Evolutionary conservation across 1,139 yeast species (phyloP), one percentile per base, ranked within the genome.

Genomic region (Debaryomycetaceae sp.): DNA sequence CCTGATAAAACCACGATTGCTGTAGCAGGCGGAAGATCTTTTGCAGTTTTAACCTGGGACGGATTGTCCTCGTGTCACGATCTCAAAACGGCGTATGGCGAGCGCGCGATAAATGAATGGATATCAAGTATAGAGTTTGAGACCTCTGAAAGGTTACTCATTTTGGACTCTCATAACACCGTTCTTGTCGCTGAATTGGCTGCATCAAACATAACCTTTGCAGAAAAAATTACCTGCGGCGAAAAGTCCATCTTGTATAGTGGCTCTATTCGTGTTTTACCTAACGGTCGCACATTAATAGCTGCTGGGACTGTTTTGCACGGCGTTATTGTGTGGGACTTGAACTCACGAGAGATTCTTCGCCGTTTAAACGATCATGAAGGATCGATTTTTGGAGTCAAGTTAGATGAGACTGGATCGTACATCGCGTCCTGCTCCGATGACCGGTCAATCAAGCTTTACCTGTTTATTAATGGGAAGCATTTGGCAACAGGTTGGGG

Each of bases 231-330:
- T 21, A 62, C 70, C 14, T 74, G 80, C 42, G 68, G 68, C 13
- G 94, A 85, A 50, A 77, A 80, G 41, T 81, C 95, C 4, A 78
- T 90, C 25, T 62, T 90, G 25, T 90, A 90, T 47, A 81, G 95
- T 13, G 97, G 97, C 0, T 65, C 85, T 2, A 68, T 90, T 23
- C 63, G 66, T 32, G 68, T 73, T 1, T 36, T 62, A 5, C 48
- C 49, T n/a, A 29, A 31, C 14, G 58, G 54, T 7, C 54, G 55
- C 26, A 69, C 77, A 0, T 47, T 67, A 10, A 62, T 85, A 10
- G 85, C 85, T 16, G 87, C 95, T 0, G 97, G 97, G 15, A 90
- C 98, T 0, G 96, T 90, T 1, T 77, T 87, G 77, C 77, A 78
- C 30, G 95, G 96, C 3, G 77, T 83, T 1, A 60, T 82, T 4